These are phyloP conservation scores for Exophiala oligosperma DNA, from an alignment of 2,329 filamentous ascomycete species.

Conservation along the genomic window DNA sequence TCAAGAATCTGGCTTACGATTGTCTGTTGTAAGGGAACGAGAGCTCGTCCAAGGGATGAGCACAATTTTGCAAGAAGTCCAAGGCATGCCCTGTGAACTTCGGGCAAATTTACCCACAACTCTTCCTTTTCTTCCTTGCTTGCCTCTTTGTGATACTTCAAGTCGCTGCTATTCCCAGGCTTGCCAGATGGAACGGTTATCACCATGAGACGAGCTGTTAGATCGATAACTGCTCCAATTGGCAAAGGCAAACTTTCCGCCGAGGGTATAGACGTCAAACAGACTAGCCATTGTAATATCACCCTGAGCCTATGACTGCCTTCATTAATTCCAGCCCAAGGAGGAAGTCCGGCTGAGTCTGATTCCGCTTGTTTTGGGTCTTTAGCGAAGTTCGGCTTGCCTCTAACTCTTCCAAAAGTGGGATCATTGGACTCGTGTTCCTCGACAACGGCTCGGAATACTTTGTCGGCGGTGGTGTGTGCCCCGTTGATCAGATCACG, in stretches of 20 bases:
- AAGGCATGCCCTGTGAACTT: conserved; percentile 72
- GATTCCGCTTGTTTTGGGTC: conserved; percentile 39
- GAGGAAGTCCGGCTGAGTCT: conserved; percentile 55
- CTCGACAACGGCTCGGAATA: conserved; percentile 77
- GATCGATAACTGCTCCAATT: conserved; percentile 66
- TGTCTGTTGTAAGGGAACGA: conserved; percentile 61
- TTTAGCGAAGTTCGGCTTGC: conserved; percentile 38
- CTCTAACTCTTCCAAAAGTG: conserved; percentile 34
- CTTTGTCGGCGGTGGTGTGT: conserved; percentile 71
- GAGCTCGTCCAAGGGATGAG: conserved; percentile 58
- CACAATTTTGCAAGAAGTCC: conserved; percentile 60
- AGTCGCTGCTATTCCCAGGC: conserved; percentile 40
- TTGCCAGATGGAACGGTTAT: conserved; percentile 55
- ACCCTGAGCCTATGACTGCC: conserved; percentile 69
- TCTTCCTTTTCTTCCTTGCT: conserved; percentile 78
- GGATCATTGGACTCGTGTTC: conserved; percentile 71
- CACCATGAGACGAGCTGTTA: conserved; percentile 69
- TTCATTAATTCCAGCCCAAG: conserved; percentile 73
- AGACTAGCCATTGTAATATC: conserved; percentile 64
- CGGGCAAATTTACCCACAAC: conserved; percentile 71
- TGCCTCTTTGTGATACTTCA: conserved; percentile 71
- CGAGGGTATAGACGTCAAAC: conserved; percentile 65
- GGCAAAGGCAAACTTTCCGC: conserved; percentile 66
- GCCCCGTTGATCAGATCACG: conserved; percentile 61
- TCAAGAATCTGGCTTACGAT: conserved; percentile 71